phyloP scores from a whole-genome alignment of 495 filamentous ascomycete genomes.

The Penicillium coffeae region DNA sequence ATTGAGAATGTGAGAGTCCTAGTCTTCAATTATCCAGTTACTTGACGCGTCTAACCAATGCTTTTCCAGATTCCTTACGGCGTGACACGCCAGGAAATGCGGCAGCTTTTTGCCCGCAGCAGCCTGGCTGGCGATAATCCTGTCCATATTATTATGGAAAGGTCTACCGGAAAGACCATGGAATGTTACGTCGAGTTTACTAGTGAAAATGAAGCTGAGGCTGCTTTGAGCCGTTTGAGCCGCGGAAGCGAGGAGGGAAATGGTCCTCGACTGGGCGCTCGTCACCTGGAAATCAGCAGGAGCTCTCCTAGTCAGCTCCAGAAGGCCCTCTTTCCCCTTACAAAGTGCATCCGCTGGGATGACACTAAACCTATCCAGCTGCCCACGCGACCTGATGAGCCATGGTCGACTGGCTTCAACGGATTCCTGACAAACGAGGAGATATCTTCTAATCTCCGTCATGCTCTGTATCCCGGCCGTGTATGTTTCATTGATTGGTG shows the following conservation, averaged over 20 bases:
- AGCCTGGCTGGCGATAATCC: constrained; percentile 55
- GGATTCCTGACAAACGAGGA: constrained; percentile 71
- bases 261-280: neutral
- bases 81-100: constrained; percentile 58
- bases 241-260: neutral
- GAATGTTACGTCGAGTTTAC: constrained; percentile 71
- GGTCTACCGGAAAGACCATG: constrained; percentile 70
- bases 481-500: neutral
- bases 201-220: constrained; percentile 49
- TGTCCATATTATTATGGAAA: constrained; percentile 83
- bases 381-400: constrained; percentile 31
- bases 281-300: constrained; percentile 16
- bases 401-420: constrained; percentile 62
- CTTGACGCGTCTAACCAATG: neutral
- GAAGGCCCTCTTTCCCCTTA: constrained; percentile 63
- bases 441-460: constrained; percentile 57
- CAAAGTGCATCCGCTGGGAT: constrained; percentile 61
- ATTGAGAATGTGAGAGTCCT: constrained; percentile 49
- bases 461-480: neutral
- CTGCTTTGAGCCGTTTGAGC: constrained; percentile 30
- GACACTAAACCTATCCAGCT: constrained; percentile 42
- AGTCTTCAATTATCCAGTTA: too few relatives aligned
- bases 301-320: constrained; percentile 59
- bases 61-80: neutral
- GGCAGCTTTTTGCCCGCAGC: constrained; percentile 66